These are phyloP conservation scores for Oryza brachyantha DNA, from an alignment of 176 grass and related monocot species.

Conservation along the genomic window DNA sequence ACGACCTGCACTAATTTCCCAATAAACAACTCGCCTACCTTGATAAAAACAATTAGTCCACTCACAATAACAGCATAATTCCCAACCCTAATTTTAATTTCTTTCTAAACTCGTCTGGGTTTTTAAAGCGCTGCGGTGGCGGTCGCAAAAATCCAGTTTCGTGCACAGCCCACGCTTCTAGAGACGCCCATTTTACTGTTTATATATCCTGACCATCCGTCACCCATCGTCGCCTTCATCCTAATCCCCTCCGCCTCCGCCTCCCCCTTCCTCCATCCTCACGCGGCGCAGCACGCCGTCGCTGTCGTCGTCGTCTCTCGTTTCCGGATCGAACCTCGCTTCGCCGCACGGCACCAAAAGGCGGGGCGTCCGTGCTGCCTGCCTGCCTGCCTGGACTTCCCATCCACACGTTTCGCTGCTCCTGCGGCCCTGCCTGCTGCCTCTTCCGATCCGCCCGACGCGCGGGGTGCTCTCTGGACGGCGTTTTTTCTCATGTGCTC, in stretches of 20 bases:
- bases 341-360: slow-evolving; percentile 40
- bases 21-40: too few species aligned
- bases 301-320: slow-evolving; percentile 17
- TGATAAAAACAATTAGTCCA: too few species aligned
- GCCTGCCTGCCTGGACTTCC: too few species aligned
- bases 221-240: background rate
- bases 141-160: background rate
- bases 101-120: too few species aligned
- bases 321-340: slow-evolving; percentile 35
- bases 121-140: background rate
- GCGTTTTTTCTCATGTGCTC: too few species aligned
- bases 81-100: too few species aligned
- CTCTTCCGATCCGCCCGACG: slow-evolving; percentile 31
- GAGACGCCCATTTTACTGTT: background rate
- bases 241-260: slow-evolving; percentile 5
- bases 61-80: too few species aligned
- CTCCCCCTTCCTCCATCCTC: background rate
- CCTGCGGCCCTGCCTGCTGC: background rate
- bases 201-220: background rate
- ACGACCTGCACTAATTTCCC: too few species aligned
- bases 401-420: slow-evolving; percentile 43
- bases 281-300: background rate
- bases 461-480: background rate
- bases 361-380: background rate
- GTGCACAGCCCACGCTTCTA: slow-evolving; percentile 18